A percentile compares a stretch with the other conserved stretches of the same genome.
phyloP scores from a whole-genome alignment of 208 protist species.

The Trypanosoma boissoni region DNA sequence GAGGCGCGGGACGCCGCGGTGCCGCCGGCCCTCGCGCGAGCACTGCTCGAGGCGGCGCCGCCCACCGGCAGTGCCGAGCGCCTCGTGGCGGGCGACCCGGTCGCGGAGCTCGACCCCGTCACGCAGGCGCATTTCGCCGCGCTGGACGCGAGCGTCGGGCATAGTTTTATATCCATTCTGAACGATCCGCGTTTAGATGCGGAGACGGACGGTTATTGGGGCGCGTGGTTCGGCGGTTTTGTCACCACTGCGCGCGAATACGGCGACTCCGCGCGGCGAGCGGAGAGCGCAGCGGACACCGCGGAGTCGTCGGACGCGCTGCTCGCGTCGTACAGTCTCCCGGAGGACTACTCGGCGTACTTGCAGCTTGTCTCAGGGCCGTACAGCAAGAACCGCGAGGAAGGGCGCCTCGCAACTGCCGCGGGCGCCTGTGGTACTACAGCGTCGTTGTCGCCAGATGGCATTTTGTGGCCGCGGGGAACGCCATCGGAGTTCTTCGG shows the following conservation, averaged over 20 bases:
- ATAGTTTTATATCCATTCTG: constrained; percentile 89
- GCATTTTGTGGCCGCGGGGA: constrained; percentile 52
- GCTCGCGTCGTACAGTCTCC: constrained; percentile 38
- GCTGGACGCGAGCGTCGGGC: constrained; percentile 71
- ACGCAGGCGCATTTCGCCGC: constrained; percentile 69
- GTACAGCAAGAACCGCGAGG: constrained; percentile 65
- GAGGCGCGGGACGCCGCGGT: constrained; percentile 32
- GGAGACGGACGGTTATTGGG: constrained; percentile 34
- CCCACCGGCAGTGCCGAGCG: not conserved
- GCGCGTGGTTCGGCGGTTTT: constrained; percentile 63
- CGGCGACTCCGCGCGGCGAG: constrained; percentile 16
- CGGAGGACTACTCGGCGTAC: constrained; percentile 62
- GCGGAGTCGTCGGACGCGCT: constrained; percentile 31
- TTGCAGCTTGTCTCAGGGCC: constrained; percentile 55
- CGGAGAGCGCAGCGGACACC: not conserved
- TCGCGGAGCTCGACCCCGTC: constrained; percentile 57
- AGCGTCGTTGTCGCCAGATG: not conserved
- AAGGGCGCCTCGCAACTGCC: constrained; percentile 20
- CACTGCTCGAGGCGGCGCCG: constrained; percentile 39
- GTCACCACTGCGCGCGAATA: constrained; percentile 71
- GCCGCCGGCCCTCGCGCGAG: constrained; percentile 30
- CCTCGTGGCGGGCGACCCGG: constrained; percentile 27
- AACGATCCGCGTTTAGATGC: constrained; percentile 69
- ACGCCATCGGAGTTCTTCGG: constrained; percentile 65
- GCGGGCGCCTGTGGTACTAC: not conserved